Conservation (phyloP, 805 yeast species). For the Saccharomycopsis lassenensis region DNA sequence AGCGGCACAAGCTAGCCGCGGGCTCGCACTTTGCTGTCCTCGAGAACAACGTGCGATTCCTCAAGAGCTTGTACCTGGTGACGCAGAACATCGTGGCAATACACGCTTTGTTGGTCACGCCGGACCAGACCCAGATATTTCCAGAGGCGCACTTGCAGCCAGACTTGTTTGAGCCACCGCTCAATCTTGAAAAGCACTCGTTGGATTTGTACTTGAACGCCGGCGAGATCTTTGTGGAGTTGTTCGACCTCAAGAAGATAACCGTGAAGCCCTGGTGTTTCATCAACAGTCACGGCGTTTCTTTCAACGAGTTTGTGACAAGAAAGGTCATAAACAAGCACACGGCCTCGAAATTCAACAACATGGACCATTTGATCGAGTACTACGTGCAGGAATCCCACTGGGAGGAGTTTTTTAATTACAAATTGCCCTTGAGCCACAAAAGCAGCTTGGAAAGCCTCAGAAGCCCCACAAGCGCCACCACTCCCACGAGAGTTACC, state of each 20-base stretch:
- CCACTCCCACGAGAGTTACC: no score
- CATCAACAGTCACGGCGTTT: conserved; percentile 12
- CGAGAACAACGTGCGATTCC: conserved; percentile 7
- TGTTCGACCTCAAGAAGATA: conserved; percentile 14
- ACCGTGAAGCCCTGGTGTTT: conserved; percentile 17
- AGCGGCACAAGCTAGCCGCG: neutral
- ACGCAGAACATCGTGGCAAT: conserved; percentile 6
- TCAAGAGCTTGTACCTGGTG: conserved; percentile 16
- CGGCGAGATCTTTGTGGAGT: conserved; percentile 17
- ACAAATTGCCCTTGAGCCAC: no score
- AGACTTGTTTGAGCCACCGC: conserved; percentile 7
- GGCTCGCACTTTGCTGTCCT: conserved; percentile 1
- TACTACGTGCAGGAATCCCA: conserved; percentile 14
- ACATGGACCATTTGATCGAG: conserved; percentile 14
- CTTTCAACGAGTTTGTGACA: conserved; percentile 16
- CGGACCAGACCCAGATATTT: conserved; percentile 9
- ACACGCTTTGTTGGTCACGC: conserved; percentile 7
- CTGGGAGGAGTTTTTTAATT: conserved; percentile 16
- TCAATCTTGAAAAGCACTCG: conserved; percentile 10
- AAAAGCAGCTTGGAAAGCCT: no score
- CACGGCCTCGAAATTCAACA: neutral
- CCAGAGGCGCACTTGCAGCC: conserved; percentile 9
- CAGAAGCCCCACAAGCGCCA: no score
- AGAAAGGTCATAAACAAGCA: conserved; percentile 8
- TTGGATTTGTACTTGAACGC: conserved; percentile 16